These are phyloP conservation scores for Botrytis galanthina DNA, from an alignment of 2,329 filamentous ascomycete genomes.

Conservation along the genomic window DNA sequence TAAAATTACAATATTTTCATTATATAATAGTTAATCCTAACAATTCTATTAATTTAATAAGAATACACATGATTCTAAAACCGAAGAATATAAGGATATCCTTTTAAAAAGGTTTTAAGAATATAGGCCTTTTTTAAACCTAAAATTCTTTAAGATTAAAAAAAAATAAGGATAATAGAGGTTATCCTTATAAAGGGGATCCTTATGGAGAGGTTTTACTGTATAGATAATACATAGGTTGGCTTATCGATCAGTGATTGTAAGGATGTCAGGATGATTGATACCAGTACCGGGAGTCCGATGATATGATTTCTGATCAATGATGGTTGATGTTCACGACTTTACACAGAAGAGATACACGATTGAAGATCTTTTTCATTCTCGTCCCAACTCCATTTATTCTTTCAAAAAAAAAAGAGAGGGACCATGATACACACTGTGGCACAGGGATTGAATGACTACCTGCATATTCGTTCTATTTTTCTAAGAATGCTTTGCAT, in stretches of 20 bases:
- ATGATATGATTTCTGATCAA: neutral
- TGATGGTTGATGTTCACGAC: neutral
- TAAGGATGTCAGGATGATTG: neutral
- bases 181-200: too few relatives aligned
- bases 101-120: too few relatives aligned
- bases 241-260: conserved; percentile 3
- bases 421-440: neutral
- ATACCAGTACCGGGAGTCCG: neutral
- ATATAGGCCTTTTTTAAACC: too few relatives aligned
- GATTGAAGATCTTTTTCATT: neutral
- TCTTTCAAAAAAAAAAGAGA: neutral
- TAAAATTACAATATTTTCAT: too few relatives aligned
- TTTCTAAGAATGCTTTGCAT: neutral
- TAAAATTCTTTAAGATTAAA: too few relatives aligned
- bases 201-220: too few relatives aligned
- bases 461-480: neutral
- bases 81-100: too few relatives aligned
- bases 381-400: neutral
- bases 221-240: too few relatives aligned
- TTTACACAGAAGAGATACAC: neutral
- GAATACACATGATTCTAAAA: too few relatives aligned
- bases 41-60: too few relatives aligned
- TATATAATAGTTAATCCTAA: too few relatives aligned
- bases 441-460: neutral
- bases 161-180: too few relatives aligned